These are phyloP conservation scores for Fusarium duplospermum DNA, from an alignment of 2,329 filamentous ascomycete genomes.

Conservation along the genomic window DNA sequence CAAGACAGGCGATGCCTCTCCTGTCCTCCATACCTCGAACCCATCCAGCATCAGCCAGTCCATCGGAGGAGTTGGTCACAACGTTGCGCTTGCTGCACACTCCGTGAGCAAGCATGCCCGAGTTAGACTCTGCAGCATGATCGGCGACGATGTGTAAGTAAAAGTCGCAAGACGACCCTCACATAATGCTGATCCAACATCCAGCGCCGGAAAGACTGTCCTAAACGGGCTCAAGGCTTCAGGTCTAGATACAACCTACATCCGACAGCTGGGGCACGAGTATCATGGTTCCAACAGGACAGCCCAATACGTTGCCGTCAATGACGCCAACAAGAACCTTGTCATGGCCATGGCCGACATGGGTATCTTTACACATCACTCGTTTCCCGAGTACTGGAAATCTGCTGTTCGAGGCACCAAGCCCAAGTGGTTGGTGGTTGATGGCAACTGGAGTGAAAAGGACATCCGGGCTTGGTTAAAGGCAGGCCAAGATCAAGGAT, in stretches of 20 bases:
- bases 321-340: slow-evolving; percentile 84
- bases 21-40: slow-evolving; percentile 83
- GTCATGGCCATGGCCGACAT: slow-evolving; percentile 97
- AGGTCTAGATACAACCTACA: slow-evolving; percentile 72
- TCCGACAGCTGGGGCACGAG: slow-evolving; percentile 66
- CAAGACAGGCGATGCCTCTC: slow-evolving; percentile 48
- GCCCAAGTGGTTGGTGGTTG: slow-evolving; percentile 84
- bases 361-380: slow-evolving; percentile 77
- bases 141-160: slow-evolving; percentile 80
- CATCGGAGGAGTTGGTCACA: slow-evolving; percentile 91
- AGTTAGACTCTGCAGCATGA: slow-evolving; percentile 81
- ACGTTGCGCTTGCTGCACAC: slow-evolving; percentile 87
- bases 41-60: slow-evolving; percentile 83
- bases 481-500: slow-evolving; percentile 66
- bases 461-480: slow-evolving; percentile 76
- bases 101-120: slow-evolving; percentile 68
- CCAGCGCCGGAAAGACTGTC: slow-evolving; percentile 78
- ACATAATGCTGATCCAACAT: slow-evolving; percentile 18
- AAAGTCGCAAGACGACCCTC: background rate
- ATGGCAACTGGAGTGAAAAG: slow-evolving; percentile 83
- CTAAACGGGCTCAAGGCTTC: slow-evolving; percentile 72
- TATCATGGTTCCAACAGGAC: slow-evolving; percentile 71
- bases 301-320: slow-evolving; percentile 92
- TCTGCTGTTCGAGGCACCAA: slow-evolving; percentile 65
- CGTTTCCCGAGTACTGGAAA: slow-evolving; percentile 68